phyloP scores from a whole-genome alignment of 2,329 filamentous ascomycete genomes.

The Aspergillus phoenicis region DNA sequence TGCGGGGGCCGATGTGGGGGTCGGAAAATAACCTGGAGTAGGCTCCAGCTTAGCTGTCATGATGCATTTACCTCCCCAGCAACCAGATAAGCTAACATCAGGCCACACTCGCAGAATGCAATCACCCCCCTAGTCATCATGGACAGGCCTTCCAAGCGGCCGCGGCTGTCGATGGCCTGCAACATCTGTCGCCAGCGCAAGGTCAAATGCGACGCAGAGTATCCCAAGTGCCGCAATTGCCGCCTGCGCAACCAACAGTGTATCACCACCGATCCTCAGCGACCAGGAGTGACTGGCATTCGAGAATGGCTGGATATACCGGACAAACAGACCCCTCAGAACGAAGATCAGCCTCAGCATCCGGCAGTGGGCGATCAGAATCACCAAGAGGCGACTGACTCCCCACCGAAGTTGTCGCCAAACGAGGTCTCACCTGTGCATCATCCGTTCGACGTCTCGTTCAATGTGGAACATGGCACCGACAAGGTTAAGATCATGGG shows the following conservation, averaged over 20 bases:
- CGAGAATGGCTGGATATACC: slow-evolving; percentile 19
- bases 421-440: slow-evolving; percentile 15
- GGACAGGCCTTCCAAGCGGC: slow-evolving; percentile 14
- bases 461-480: slow-evolving; percentile 19
- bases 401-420: neutral
- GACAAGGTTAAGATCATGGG: slow-evolving; percentile 19
- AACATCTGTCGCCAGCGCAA: slow-evolving; percentile 32
- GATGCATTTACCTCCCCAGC: too few species aligned
- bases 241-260: slow-evolving; percentile 25
- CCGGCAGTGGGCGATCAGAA: neutral
- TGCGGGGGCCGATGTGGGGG: too few species aligned
- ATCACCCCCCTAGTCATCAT: neutral
- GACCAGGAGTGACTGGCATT: slow-evolving; percentile 20
- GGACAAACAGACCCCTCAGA: slow-evolving; percentile 3
- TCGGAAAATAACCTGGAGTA: too few species aligned
- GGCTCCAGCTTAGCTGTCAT: too few species aligned
- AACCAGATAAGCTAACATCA: neutral
- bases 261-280: slow-evolving; percentile 28
- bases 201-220: slow-evolving; percentile 32
- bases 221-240: slow-evolving; percentile 33
- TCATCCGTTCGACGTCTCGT: slow-evolving; percentile 17
- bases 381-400: neutral
- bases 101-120: neutral
- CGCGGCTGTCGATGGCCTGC: slow-evolving; percentile 28
- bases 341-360: neutral